Base-by-base conservation (phyloP, 371 early-diverging fungal species). In the Choanephora cucurbitarum region DNA sequence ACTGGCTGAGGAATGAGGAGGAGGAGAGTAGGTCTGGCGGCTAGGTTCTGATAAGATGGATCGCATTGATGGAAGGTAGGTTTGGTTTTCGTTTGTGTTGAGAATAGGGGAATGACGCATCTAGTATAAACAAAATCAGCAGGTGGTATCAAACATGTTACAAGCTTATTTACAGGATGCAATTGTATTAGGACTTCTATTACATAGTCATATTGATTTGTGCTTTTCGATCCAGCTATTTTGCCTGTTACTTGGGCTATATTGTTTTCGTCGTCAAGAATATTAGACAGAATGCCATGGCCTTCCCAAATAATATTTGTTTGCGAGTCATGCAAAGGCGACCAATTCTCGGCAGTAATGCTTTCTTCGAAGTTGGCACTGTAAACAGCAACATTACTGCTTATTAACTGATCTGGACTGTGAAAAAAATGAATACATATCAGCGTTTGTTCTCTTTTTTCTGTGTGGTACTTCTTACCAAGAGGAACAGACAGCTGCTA, bases 351-450 rank as follows among this genome's bases (percentile, higher is more conserved):
- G 0, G 47, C 58, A 9, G 67, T 59, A n/a, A 45, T n/a, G 39
- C 62, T 62, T 32, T 72, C 72, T 58, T 72, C 68, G 31, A 68
- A 72, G 49, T 72, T 72, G 8, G 69, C 72, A 47, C 69, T 72
- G 56, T 72, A 72, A 28, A 72, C 49, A 48, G 72, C 72, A 10
- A 66, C 60, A 42, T 72, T 62, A 22, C 49, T 62, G 44, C 58
- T 57, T 47, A 68, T 60, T 44, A 72, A 62, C 49, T 68, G 68
- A 66, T 72, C 72, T 19, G 72, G 72, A 42, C 72, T 72, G 62
- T 41, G 19, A 19, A 48, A 33, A 3, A 37, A 11, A 55, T 15
- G 17, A 34, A 40, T 42, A 44, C 22, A 47, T 7, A 5, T 7
- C 13, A 28, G 21, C 37, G 13, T 8, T 17, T 37, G 17, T 45